Base-by-base conservation (phyloP, 257 asterid species). In the Lavandula angustifolia region DNA sequence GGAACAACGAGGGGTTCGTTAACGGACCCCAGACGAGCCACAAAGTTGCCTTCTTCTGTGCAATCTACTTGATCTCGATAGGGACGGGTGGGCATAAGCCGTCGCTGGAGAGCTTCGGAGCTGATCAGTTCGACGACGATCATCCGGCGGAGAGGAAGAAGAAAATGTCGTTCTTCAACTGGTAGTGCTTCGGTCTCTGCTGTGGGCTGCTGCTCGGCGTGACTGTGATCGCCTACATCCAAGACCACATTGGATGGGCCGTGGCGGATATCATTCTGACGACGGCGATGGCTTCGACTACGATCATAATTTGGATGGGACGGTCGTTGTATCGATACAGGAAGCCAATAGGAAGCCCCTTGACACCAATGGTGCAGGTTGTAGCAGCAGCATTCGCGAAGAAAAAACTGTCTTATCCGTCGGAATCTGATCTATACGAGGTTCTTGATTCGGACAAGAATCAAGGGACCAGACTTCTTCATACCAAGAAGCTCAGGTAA, bases 81-180 rank as follows among this genome's bases (percentile, higher is more conserved):
- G 99, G 91, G 38, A 90, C 99, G 0, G 97, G 97, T 2, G 96
- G 96, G 58, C 95, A 87, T 62, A 94, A 87, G 78, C 96, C 99
- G 2, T 78, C 94, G 1, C 76, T 94, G 6, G 94, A 94, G 81
- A 90, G 99, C 83, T 94, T 94, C 56, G 99, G 99, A 14, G 99
- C 97, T 2, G 94, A 94, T 41, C 99, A 94, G 64, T 94, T 94
- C 32, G 99, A 94, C 43, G 99, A 90, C 12, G 84, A 84, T 50
- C 92, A 94, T 56, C 85, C 84, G 1, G 62, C 54, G 13, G 99
- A 94, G 56, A 70, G 94, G 22, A 75, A 59, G 27, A 55, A 81
- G 34, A 94, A 87, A 59, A 84, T 87, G 89, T 94, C 97, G 0
- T 92, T 81, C 54, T 92, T 92, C 84, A 92, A 92, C 43, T 92